phyloP scores from a whole-genome alignment of 1,139 yeast genomes.

The Suhomyces panamericanus region DNA sequence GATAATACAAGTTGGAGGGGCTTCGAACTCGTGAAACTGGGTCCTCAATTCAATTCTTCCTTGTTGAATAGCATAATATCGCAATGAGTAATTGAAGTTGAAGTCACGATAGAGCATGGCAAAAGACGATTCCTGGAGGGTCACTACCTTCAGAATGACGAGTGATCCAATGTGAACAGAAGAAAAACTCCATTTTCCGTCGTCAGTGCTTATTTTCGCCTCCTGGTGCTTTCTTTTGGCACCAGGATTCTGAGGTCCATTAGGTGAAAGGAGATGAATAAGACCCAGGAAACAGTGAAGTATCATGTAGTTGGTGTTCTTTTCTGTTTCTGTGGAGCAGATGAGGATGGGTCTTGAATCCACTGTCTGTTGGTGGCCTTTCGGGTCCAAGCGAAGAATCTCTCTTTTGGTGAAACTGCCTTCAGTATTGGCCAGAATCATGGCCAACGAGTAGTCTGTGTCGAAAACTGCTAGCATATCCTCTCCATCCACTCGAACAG shows the following conservation, averaged over 20 bases:
- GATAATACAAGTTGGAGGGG: constrained; percentile 33
- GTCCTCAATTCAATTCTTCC: constrained; percentile 6
- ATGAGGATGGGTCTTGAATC: constrained; percentile 28
- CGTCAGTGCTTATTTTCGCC: background rate
- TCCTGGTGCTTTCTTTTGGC: constrained; percentile 4
- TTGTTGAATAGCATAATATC: constrained; percentile 28
- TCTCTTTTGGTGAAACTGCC: constrained; percentile 7
- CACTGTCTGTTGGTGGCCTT: constrained; percentile 31
- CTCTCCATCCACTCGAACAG: constrained; percentile 5
- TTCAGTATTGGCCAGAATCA: constrained; percentile 5
- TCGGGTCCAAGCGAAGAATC: constrained; percentile 21
- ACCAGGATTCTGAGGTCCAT: background rate
- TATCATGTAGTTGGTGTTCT: constrained; percentile 18
- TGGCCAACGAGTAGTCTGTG: constrained; percentile 9
- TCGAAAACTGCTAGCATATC: constrained; percentile 19
- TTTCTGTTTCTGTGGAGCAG: constrained; percentile 9
- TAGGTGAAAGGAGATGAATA: constrained; percentile 23
- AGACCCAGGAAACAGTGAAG: constrained; percentile 34
- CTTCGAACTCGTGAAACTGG: constrained; percentile 39
- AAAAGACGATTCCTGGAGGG: constrained; percentile 15
- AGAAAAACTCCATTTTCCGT: constrained; percentile 15
- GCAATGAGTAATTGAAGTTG: constrained; percentile 32
- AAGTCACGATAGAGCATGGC: constrained; percentile 41
- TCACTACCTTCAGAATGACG: constrained; percentile 27
- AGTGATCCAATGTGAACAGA: constrained; percentile 31